Conservation (phyloP, 345 rosid genomes). For the Excoecaria agallocha region DNA sequence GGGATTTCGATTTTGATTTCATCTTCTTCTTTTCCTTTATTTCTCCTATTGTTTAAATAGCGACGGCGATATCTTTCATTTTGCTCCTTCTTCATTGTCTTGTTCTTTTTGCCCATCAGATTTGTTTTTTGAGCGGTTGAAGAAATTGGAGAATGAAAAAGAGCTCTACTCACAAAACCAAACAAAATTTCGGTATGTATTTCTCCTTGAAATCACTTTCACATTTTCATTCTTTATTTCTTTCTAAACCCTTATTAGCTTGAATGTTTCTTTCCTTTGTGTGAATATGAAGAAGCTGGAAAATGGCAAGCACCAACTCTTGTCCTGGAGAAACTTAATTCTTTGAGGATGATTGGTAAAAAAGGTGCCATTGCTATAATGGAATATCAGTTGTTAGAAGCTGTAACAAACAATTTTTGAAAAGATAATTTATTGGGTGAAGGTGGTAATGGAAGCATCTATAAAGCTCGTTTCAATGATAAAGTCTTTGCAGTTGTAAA, state of each 20-base stretch:
- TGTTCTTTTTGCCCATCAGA: not conserved
- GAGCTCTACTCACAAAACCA: constrained; percentile 39
- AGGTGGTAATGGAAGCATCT: constrained; percentile 59
- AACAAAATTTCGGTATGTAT: constrained; percentile 46
- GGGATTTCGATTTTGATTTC: not conserved
- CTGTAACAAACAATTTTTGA: constrained; percentile 71
- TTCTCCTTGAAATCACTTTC: constrained; percentile 13
- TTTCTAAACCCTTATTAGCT: constrained; percentile 1
- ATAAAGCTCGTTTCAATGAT: constrained; percentile 63
- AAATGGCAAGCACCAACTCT: constrained; percentile 47
- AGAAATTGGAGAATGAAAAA: constrained; percentile 38
- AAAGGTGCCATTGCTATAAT: constrained; percentile 57
- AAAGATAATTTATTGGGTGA: constrained; percentile 60
- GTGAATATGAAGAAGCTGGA: constrained; percentile 41
- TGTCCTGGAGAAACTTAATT: constrained; percentile 37
- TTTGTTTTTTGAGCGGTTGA: not conserved
- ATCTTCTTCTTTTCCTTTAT: not conserved
- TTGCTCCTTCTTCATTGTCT: not conserved
- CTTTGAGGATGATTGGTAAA: constrained; percentile 37
- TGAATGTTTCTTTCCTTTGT: not conserved
- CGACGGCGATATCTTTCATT: constrained; percentile 1
- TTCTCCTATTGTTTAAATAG: not conserved
- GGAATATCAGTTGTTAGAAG: constrained; percentile 63
- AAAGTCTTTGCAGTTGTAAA: constrained; percentile 69
- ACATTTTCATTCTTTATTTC: constrained; percentile 13